Conservation (phyloP, 345 rosid genomes). For the Tarenaya hassleriana region DNA sequence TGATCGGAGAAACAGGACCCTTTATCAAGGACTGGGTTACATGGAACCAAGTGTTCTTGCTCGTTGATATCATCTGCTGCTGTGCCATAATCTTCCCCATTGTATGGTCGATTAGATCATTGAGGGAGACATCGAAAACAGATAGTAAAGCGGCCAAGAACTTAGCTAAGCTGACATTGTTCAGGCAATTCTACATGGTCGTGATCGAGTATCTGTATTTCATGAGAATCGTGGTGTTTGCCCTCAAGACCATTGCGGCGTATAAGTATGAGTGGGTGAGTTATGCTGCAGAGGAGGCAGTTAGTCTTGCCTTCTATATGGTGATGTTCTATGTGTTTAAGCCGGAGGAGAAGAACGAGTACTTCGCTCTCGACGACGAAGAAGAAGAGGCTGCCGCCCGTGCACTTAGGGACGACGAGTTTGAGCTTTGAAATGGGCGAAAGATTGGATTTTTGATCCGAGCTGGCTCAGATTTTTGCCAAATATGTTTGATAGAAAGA, state of each 20-base stretch:
- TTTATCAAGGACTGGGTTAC: conserved; percentile 66
- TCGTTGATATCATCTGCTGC: conserved; percentile 71
- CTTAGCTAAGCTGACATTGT: conserved; percentile 60
- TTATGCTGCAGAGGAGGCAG: conserved; percentile 60
- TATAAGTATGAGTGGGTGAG: conserved; percentile 82
- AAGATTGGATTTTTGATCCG: too few relatives aligned
- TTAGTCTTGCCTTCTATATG: conserved; percentile 50
- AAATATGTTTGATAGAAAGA: too few relatives aligned
- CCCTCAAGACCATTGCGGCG: conserved; percentile 59
- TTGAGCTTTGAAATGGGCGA: conserved; percentile 44
- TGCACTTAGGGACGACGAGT: conserved; percentile 56
- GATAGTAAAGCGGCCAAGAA: conserved; percentile 82
- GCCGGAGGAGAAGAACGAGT: conserved; percentile 71
- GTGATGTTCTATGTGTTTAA: conserved; percentile 69
- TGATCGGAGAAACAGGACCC: conserved; percentile 72
- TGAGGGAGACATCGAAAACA: conserved; percentile 68
- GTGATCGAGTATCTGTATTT: conserved; percentile 73
- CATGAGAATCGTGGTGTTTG: conserved; percentile 67
- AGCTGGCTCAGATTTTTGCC: too few relatives aligned
- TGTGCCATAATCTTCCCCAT: conserved; percentile 82
- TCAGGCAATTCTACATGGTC: conserved; percentile 70
- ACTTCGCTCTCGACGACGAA: conserved; percentile 59
- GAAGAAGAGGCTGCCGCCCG: conserved; percentile 70
- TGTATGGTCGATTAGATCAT: conserved; percentile 75
- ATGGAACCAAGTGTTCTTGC: conserved; percentile 70